Evolutionary conservation across 2,329 filamentous ascomycete genomes (phyloP), one percentile per base, ranked within the genome.

Genomic region (Talaromyces sp.): DNA sequence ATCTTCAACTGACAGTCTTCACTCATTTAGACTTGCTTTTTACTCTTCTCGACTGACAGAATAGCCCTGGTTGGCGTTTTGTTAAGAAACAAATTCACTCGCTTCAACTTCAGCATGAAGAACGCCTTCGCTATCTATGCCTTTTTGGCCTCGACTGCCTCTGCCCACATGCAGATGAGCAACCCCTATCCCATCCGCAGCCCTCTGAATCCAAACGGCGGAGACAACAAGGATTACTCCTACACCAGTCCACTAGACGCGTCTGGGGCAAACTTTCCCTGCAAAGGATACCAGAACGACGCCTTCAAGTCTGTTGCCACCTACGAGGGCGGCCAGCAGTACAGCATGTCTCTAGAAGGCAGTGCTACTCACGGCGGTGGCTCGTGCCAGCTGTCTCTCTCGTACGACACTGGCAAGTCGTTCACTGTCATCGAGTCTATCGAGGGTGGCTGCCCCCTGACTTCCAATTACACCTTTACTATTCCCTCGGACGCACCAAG

Each of bases 321-420:
- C 26, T 92, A 88, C 73, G 70, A 76, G 3, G 82, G 86, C 6
- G 90, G 90, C 35, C 73, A 80, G 59, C 74, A 77, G 29, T 86
- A 90, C 74, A 83, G 83, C 65, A 80, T 92, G 74, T 83, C 81
- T 61, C 77, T 92, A 58, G 76, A 75, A 61, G 89, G 89, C 38
- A 82, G 81, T 56, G 85, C 85, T 52, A 74, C 74, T 57, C 89
- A 91, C 76, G 78, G 80, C 41, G 89, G 90, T 43, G 90, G 90
- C 46, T 90, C 86, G 10, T 92, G 90, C 76, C 90, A 94, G 76
- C 79, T 90, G 53, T 85, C 87, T 2, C 79, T 93, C 29, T 90
- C 87, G 32, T 90, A 88, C 74, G 88, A 93, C 76, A 79, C 84
- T 64, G 89, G 88, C 53, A 75, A 79, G 59, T 85, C 83, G 21